Percentiles rank a stretch among this genome's conserved stretches.
phyloP scores from a whole-genome alignment of 2,329 filamentous ascomycete genomes.

The Phaeophleospora eucalypticola region DNA sequence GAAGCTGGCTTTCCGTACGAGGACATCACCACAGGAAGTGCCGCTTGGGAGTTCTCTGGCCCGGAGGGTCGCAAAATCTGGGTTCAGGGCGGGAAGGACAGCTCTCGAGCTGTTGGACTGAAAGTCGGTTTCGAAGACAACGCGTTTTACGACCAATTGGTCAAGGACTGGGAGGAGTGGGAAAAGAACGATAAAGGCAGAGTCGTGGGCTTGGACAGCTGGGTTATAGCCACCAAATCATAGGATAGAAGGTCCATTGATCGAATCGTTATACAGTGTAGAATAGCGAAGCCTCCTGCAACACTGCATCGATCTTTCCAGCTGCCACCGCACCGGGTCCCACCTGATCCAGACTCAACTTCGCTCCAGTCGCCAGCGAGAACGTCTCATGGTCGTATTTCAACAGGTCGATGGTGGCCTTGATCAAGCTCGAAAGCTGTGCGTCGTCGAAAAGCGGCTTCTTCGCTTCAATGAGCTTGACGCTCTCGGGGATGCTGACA shows the following conservation, averaged over 20 bases:
- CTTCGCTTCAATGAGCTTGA: constrained; percentile 22
- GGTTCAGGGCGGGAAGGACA: not conserved
- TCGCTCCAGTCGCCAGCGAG: constrained; percentile 19
- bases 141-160: too few species aligned
- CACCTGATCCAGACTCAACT: constrained; percentile 21
- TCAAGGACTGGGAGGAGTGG: constrained; percentile 4
- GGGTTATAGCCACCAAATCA: too few species aligned
- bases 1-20: not conserved
- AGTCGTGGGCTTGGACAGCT: constrained; percentile 1
- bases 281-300: constrained; percentile 16
- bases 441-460: constrained; percentile 25
- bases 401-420: constrained; percentile 24
- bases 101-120: not conserved
- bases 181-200: not conserved
- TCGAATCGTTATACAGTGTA: constrained; percentile 15
- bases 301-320: constrained; percentile 20
- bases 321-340: constrained; percentile 14
- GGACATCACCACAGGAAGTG: not conserved
- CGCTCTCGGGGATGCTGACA: constrained; percentile 19
- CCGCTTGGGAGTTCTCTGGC: not conserved
- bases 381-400: constrained; percentile 27
- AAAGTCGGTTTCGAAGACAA: too few species aligned
- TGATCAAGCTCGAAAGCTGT: constrained; percentile 21
- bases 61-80: not conserved
- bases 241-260: too few species aligned